Percentiles rank a stretch among this genome's conserved stretches.
These are phyloP conservation scores for Lenzites betulinus DNA, from an alignment of 768 basidiomycete genomes.

Conservation along the genomic window DNA sequence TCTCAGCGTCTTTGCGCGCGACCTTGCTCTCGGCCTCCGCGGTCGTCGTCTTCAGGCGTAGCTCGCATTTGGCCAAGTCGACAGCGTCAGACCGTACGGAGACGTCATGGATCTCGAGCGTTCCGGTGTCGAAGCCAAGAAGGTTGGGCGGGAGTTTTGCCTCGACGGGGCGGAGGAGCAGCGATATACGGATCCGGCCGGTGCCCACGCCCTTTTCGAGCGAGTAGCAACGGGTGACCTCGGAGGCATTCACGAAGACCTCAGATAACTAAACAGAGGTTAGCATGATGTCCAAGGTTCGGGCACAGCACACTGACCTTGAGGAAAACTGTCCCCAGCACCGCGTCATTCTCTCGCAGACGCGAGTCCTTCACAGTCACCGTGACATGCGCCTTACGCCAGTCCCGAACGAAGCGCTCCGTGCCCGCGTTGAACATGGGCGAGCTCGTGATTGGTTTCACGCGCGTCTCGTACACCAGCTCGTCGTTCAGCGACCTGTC, in stretches of 20 bases:
- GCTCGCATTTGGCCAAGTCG: slow-evolving; percentile 42
- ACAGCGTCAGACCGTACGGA: slow-evolving; percentile 30
- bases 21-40: slow-evolving; percentile 44
- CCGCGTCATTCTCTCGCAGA: slow-evolving; percentile 60
- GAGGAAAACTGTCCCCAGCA: slow-evolving; percentile 71
- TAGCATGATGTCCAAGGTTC: not conserved
- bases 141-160: slow-evolving; percentile 56
- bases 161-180: slow-evolving; percentile 70
- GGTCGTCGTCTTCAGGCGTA: slow-evolving; percentile 45
- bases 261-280: slow-evolving; percentile 31
- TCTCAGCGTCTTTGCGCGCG: slow-evolving; percentile 38
- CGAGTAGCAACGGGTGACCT: slow-evolving; percentile 60
- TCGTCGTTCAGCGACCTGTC: slow-evolving; percentile 50
- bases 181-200: slow-evolving; percentile 61
- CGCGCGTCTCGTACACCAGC: slow-evolving; percentile 39
- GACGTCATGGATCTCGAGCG: slow-evolving; percentile 52
- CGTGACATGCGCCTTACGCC: slow-evolving; percentile 57
- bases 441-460: slow-evolving; percentile 37
- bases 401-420: slow-evolving; percentile 70
- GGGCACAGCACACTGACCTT: slow-evolving; percentile 28
- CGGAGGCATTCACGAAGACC: slow-evolving; percentile 44
- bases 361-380: slow-evolving; percentile 66
- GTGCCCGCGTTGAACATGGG: slow-evolving; percentile 58
- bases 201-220: slow-evolving; percentile 72
- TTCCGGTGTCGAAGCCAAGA: slow-evolving; percentile 70